Percentiles rank a stretch among this genome's conserved stretches.
Conservation (phyloP, 1,139 yeast species). For the Candida anutae region DNA sequence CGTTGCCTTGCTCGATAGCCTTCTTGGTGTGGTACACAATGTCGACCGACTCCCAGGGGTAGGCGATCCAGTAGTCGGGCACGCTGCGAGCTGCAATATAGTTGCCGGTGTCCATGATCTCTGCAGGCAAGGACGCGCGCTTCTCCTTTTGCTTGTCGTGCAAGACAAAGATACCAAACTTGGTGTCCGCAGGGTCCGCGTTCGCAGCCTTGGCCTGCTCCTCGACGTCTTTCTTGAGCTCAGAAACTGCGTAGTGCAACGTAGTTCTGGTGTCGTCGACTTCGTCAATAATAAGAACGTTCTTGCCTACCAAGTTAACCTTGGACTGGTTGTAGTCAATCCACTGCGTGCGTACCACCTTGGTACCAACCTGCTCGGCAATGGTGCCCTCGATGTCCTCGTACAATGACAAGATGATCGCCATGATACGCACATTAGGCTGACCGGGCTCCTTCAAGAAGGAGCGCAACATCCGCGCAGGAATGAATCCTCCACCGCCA, state of each 20-base stretch:
- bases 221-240: slow-evolving; percentile 74
- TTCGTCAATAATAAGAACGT: slow-evolving; percentile 80
- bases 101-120: slow-evolving; percentile 56
- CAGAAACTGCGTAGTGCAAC: slow-evolving; percentile 82
- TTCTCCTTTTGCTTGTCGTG: slow-evolving; percentile 90
- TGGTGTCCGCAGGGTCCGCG: slow-evolving; percentile 43
- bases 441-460: slow-evolving; percentile 81
- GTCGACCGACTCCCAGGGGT: slow-evolving; percentile 94
- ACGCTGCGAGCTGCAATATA: slow-evolving; percentile 89
- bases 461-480: slow-evolving; percentile 90
- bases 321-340: slow-evolving; percentile 68
- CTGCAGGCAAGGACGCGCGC: slow-evolving; percentile 67
- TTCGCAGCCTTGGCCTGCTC: slow-evolving; percentile 18
- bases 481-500: slow-evolving; percentile 93
- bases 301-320: slow-evolving; percentile 60
- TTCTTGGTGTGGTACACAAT: slow-evolving; percentile 78
- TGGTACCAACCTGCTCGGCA: slow-evolving; percentile 66
- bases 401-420: slow-evolving; percentile 83
- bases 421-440: slow-evolving; percentile 88
- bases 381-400: slow-evolving; percentile 65
- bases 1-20: slow-evolving; percentile 70
- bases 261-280: slow-evolving; percentile 96
- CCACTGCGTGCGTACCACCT: slow-evolving; percentile 94
- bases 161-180: slow-evolving; percentile 81
- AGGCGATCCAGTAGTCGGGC: slow-evolving; percentile 94